Conservation (phyloP, 176 grass and related monocot genomes). For the Luzula sylvatica region DNA sequence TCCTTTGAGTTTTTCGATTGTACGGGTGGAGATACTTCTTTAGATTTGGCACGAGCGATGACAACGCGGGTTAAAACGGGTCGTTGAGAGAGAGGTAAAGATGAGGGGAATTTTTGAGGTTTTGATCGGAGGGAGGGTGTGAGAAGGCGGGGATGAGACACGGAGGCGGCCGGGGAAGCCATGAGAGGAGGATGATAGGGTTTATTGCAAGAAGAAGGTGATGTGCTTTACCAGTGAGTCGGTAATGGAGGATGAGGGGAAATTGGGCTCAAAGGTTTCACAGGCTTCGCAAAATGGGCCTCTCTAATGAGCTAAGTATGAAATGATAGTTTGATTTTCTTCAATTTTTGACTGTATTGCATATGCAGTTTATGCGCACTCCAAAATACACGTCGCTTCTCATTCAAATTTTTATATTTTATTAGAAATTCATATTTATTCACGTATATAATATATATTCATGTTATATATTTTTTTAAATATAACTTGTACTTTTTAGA, state of each 20-base stretch:
- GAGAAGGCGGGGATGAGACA: conserved; percentile 34
- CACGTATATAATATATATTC: too few relatives aligned
- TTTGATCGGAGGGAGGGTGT: not conserved
- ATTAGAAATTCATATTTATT: too few relatives aligned
- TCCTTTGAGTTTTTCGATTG: conserved; percentile 31
- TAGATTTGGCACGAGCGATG: conserved; percentile 28
- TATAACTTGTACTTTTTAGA: too few relatives aligned
- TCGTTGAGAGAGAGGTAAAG: conserved; percentile 1
- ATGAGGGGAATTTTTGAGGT: conserved; percentile 1
- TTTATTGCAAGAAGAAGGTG: conserved; percentile 45
- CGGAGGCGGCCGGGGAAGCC: conserved; percentile 29
- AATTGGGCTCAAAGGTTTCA: not conserved
- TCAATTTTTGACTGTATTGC: too few relatives aligned
- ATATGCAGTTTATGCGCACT: too few relatives aligned
- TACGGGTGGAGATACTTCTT: conserved; percentile 8
- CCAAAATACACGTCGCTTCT: too few relatives aligned
- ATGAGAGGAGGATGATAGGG: conserved; percentile 27
- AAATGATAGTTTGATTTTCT: too few relatives aligned
- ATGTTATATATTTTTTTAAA: too few relatives aligned
- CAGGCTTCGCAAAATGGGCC: not conserved
- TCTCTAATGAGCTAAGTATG: not conserved
- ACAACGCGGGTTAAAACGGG: conserved; percentile 11
- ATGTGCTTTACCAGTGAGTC: conserved; percentile 4
- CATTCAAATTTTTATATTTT: too few relatives aligned
- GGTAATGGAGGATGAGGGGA: not conserved